Base-by-base conservation (phyloP, 1,284 basidiomycete genomes). In the Vanrija sp. region DNA sequence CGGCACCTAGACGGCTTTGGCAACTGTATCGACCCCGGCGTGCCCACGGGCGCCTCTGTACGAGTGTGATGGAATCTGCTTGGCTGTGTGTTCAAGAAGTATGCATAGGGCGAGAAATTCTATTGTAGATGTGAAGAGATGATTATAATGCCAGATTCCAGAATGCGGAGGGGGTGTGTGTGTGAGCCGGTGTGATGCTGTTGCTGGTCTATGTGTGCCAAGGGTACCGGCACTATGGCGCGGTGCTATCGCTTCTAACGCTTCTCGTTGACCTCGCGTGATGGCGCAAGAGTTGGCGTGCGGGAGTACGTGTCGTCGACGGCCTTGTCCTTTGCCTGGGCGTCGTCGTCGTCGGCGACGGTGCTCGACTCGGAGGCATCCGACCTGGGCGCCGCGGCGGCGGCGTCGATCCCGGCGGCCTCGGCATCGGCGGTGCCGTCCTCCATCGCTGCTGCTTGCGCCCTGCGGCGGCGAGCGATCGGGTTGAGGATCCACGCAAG, bases 401-500 rank as follows among this genome's bases (percentile, higher is more conserved):
- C 12, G 5, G 9, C 12, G 34, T 34, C 34, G 34, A 34, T 15
- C 4, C 34, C 34, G 1, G 34, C 34, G 10, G 34, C 34, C 34
- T 34, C 34, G 12, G 9, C 34, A 12, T 29, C 15, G 21, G 16
- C 46, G 5, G 46, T 25, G 42, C 49, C 57, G 23, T 45, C 52
- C 18, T 46, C 52, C 9, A 52, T 23, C 6, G 47, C 28, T 28
- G 21, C 55, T 2, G 56, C 53, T 38, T 51, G 28, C 18, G 39
- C 51, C 1, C 45, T 28, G 25, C 78, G 67, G 18, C 76, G 65
- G 52, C 64, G 65, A 0, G 78, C 69, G 0, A 65, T 49, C 0
- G 86, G 86, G 63, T 88, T 88, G 47, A 89, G 79, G 38, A 87
- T 80, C 21, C 82, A 57, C 0, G 85, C 84, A 1, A 82, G 79